Evolutionary conservation across 2,329 filamentous ascomycete genomes (phyloP).

Genomic region (Colletotrichum costaricense): DNA sequence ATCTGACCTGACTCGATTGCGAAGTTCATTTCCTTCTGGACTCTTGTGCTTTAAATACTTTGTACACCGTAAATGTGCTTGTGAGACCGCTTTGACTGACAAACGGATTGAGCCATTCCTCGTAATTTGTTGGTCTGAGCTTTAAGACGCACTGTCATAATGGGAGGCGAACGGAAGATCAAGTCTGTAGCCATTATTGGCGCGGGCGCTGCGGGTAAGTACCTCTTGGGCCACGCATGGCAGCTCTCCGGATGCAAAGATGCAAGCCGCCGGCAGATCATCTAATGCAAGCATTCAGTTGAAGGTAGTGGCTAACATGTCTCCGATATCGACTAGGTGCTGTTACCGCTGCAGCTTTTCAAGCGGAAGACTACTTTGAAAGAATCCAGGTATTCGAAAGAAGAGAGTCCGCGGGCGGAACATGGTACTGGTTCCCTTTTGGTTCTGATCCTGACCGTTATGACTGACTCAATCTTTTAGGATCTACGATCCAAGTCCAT

Average conservation of each 20-base stretch:
- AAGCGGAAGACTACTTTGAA: slow-evolving; percentile 56
- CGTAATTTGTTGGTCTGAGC: background rate
- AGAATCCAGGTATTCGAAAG: slow-evolving; percentile 55
- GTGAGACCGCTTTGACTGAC: too few relatives aligned
- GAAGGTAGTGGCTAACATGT: background rate
- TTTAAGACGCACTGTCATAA: slow-evolving; percentile 5
- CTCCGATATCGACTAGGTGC: slow-evolving; percentile 49
- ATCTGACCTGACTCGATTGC: background rate
- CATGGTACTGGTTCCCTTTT: slow-evolving; percentile 48
- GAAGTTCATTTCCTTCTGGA: background rate
- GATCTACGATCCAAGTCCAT: slow-evolving; percentile 62
- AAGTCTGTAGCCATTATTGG: slow-evolving; percentile 56
- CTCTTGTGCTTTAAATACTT: background rate
- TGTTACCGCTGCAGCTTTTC: slow-evolving; percentile 57
- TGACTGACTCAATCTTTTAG: slow-evolving; percentile 41
- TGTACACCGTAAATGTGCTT: background rate
- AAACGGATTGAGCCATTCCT: background rate
- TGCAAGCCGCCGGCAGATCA: background rate
- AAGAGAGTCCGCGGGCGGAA: slow-evolving; percentile 55
- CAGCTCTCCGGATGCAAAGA: background rate
- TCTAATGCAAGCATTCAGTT: too few relatives aligned
- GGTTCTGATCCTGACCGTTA: background rate
- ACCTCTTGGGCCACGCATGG: background rate
- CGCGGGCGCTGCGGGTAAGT: slow-evolving; percentile 54
- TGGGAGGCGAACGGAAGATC: slow-evolving; percentile 41